phyloP scores from a whole-genome alignment of 768 basidiomycete genomes.

The Leucocoprinus sp. region DNA sequence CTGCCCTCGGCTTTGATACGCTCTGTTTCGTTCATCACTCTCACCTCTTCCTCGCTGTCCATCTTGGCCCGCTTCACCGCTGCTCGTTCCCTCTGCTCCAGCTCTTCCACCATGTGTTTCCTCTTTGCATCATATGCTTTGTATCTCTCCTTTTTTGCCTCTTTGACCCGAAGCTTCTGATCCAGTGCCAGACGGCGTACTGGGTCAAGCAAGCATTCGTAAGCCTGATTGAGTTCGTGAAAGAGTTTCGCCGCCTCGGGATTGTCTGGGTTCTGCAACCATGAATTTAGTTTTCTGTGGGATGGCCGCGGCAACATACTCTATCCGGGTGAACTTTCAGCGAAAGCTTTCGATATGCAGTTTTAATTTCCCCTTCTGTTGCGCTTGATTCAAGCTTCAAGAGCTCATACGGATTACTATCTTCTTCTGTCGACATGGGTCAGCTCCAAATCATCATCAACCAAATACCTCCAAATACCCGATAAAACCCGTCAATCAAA shows the following conservation, averaged over 20 bases:
- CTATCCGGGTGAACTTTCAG: conserved; percentile 85
- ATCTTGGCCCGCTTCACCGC: conserved; percentile 58
- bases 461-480: conserved; percentile 2
- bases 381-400: conserved; percentile 53
- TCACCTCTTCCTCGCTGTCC: conserved; percentile 49
- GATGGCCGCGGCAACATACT: conserved; percentile 45
- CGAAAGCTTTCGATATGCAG: conserved; percentile 71
- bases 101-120: conserved; percentile 65
- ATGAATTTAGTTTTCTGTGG: background rate
- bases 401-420: conserved; percentile 67
- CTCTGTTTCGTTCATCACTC: conserved; percentile 54
- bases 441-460: background rate
- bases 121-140: conserved; percentile 64
- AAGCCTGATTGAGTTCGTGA: conserved; percentile 76
- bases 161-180: conserved; percentile 64
- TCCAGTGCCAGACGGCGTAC: conserved; percentile 71
- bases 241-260: conserved; percentile 81
- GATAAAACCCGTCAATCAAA: background rate
- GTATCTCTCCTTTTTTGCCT: conserved; percentile 63
- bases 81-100: conserved; percentile 70
- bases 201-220: conserved; percentile 76
- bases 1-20: conserved; percentile 70
- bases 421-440: conserved; percentile 32
- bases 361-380: conserved; percentile 71
- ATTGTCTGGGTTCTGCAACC: conserved; percentile 64